phyloP scores from a whole-genome alignment of 2,329 filamentous ascomycete genomes.

The Colletotrichum spinosum region DNA sequence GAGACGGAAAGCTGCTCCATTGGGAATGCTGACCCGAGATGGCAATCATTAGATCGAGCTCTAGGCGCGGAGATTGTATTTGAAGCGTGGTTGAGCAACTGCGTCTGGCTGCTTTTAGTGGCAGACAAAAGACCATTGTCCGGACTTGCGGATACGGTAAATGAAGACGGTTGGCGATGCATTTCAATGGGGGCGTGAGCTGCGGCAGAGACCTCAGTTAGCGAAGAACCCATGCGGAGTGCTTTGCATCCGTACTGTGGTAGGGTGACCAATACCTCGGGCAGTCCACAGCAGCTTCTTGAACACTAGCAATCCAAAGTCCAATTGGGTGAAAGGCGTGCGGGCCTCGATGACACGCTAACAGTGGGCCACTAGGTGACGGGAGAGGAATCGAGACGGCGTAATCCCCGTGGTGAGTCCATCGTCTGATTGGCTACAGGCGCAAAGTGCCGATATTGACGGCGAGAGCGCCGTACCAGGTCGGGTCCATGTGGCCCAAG shows the following conservation, averaged over 20 bases:
- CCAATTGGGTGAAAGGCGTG: background rate
- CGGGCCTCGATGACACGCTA: conserved; percentile 23
- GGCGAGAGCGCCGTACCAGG: background rate
- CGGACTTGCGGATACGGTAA: conserved; percentile 1
- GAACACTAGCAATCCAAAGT: no score
- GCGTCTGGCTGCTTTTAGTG: conserved; percentile 9
- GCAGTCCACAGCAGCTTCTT: no score
- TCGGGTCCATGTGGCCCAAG: conserved; percentile 1
- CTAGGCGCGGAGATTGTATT: conserved; percentile 27
- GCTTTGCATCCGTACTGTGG: background rate
- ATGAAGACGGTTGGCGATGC: background rate
- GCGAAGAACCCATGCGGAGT: background rate
- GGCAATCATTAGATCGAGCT: background rate
- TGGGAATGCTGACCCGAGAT: conserved; percentile 15
- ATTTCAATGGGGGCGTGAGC: background rate
- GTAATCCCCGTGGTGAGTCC: conserved; percentile 17
- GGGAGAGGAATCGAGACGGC: conserved; percentile 20
- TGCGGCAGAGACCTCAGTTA: background rate
- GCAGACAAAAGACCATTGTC: background rate
- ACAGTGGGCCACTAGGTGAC: conserved; percentile 2
- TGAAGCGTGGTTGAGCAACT: conserved; percentile 6
- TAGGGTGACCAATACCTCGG: no score
- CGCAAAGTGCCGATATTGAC: conserved; percentile 21
- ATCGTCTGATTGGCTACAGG: conserved; percentile 20
- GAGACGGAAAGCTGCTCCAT: conserved; percentile 16